Conservation (phyloP, 2,329 filamentous ascomycete genomes). For the Fusarium siculi region DNA sequence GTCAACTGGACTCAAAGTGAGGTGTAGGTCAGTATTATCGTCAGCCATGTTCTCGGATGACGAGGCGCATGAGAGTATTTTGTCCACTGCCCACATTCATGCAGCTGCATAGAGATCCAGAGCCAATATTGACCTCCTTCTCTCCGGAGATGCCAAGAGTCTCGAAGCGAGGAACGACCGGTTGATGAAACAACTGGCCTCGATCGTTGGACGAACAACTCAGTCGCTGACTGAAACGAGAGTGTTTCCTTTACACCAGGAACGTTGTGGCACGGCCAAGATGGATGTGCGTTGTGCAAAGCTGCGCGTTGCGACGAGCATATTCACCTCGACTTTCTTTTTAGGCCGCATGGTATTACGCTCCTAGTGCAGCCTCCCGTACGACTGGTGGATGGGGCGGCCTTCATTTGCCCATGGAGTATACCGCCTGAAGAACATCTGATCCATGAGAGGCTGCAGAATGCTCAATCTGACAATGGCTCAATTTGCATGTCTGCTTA, state of each 20-base stretch:
- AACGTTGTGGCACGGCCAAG: slow-evolving; percentile 2
- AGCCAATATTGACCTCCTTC: slow-evolving; percentile 32
- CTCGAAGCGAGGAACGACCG: slow-evolving; percentile 29
- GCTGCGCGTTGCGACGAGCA: background rate
- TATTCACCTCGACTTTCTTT: background rate
- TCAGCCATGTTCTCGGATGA: background rate
- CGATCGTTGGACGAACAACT: slow-evolving; percentile 13
- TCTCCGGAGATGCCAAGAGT: slow-evolving; percentile 37
- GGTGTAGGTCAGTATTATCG: background rate
- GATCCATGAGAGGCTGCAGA: background rate
- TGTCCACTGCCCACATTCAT: background rate
- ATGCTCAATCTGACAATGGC: background rate
- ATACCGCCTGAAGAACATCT: slow-evolving; percentile 5
- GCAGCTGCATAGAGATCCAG: background rate
- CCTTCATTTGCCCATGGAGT: slow-evolving; percentile 13
- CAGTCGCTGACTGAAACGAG: slow-evolving; percentile 13
- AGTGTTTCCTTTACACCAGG: slow-evolving; percentile 4
- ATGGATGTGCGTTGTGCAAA: slow-evolving; percentile 9
- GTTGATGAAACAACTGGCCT: slow-evolving; percentile 35
- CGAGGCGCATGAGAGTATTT: background rate
- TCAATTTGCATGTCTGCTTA: background rate
- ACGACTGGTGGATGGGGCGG: slow-evolving; percentile 11
- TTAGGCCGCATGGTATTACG: slow-evolving; percentile 4
- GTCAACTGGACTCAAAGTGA: background rate
- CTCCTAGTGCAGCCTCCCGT: slow-evolving; percentile 10